These are phyloP conservation scores for Coemansia aciculifera DNA, from an alignment of 192 early-diverging fungal species.

Conservation along the genomic window DNA sequence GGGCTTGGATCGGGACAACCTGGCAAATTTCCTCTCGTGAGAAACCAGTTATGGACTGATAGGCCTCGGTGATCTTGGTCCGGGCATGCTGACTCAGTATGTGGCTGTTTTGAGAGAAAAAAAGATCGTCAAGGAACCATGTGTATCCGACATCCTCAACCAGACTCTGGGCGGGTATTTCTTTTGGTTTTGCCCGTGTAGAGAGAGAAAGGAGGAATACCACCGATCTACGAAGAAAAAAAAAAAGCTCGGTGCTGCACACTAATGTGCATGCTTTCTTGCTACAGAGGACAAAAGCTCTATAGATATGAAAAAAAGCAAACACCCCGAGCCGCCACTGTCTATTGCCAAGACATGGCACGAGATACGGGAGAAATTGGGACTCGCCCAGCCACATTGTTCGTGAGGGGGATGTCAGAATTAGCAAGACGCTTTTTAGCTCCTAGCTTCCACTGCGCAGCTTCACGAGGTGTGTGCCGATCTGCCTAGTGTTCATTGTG, in stretches of 20 bases:
- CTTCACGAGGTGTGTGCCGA: not conserved
- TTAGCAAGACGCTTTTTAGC: not conserved
- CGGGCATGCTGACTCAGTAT: not conserved
- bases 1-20: not conserved
- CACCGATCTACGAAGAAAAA: not conserved
- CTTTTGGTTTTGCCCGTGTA: not conserved
- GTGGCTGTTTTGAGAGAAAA: not conserved
- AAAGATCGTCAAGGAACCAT: not conserved
- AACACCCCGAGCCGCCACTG: not conserved
- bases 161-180: not conserved
- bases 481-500: not conserved
- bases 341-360: not conserved
- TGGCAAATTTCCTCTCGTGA: not conserved
- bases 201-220: not conserved
- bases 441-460: not conserved
- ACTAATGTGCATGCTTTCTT: not conserved
- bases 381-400: not conserved
- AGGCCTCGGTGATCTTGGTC: not conserved
- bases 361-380: not conserved
- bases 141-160: conserved; percentile 5
- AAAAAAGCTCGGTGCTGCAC: not conserved
- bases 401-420: too few relatives aligned
- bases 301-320: not conserved
- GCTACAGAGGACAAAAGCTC: not conserved
- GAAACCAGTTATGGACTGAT: not conserved